Conservation (phyloP, 2,329 filamentous ascomycete species). For the Thermomyces lanuginosus region DNA sequence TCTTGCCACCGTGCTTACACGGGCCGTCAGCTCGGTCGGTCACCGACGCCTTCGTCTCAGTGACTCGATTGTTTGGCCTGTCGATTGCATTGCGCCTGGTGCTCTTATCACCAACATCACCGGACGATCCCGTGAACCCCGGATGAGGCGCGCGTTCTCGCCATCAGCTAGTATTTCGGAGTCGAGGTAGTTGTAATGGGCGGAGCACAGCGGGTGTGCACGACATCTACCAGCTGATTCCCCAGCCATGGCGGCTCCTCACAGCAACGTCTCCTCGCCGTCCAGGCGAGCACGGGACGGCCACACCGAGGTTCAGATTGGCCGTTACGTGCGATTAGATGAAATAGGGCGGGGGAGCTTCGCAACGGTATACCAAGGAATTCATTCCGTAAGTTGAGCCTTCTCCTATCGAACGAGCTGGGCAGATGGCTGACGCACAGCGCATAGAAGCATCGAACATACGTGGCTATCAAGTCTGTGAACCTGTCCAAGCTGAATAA, state of each 20-base stretch:
- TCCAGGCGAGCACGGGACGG: conserved; percentile 25
- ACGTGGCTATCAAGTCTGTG: conserved; percentile 93
- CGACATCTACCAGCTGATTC: conserved; percentile 7
- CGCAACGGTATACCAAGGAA: conserved; percentile 80
- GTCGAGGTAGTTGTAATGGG: conserved; percentile 23
- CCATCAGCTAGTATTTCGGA: conserved; percentile 12
- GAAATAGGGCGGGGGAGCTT: conserved; percentile 98
- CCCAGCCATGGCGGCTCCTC: conserved; percentile 28
- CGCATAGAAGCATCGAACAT: conserved; percentile 56
- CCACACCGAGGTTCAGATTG: conserved; percentile 35
- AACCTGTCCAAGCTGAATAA: conserved; percentile 79
- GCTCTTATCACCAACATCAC: not conserved
- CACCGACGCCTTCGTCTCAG: too few relatives aligned
- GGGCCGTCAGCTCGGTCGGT: too few relatives aligned
- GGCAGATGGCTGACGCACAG: conserved; percentile 1
- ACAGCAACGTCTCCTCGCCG: conserved; percentile 13
- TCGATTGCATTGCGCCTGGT: not conserved
- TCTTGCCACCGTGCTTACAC: too few relatives aligned
- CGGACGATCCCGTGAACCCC: conserved; percentile 10
- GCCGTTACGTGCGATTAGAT: conserved; percentile 65
- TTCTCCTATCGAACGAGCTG: not conserved
- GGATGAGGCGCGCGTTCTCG: conserved; percentile 19
- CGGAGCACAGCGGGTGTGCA: conserved; percentile 9
- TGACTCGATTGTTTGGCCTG: not conserved
- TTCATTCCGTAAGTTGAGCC: conserved; percentile 55